A percentile compares a stretch with the other conserved stretches of the same genome.
These are phyloP conservation scores for Melanomma pulvis-pyrius DNA, from an alignment of 495 filamentous ascomycete species.

Conservation along the genomic window DNA sequence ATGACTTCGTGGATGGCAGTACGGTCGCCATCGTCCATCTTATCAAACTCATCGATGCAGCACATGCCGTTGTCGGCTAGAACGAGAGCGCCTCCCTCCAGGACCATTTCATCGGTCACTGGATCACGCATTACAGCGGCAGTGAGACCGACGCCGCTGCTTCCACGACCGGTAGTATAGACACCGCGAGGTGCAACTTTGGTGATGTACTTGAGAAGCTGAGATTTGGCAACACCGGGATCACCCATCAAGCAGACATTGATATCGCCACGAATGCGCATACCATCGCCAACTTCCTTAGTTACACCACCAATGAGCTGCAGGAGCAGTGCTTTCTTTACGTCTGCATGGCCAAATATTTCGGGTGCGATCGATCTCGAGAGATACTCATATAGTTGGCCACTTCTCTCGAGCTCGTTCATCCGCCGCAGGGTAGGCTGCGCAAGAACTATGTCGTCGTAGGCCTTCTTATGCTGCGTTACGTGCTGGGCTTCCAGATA, in stretches of 20 bases:
- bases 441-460: slow-evolving; percentile 82
- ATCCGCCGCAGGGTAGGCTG: slow-evolving; percentile 76
- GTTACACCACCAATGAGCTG: slow-evolving; percentile 95
- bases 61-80: slow-evolving; percentile 97
- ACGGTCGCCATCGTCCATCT: slow-evolving; percentile 96
- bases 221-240: slow-evolving; percentile 98
- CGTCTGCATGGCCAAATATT: slow-evolving; percentile 94
- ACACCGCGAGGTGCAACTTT: slow-evolving; percentile 97
- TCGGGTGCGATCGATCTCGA: slow-evolving; percentile 95
- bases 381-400: slow-evolving; percentile 91
- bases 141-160: slow-evolving; percentile 94
- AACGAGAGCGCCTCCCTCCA: slow-evolving; percentile 94
- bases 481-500: slow-evolving; percentile 95
- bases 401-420: slow-evolving; percentile 74
- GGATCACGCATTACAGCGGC: slow-evolving; percentile 98
- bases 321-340: slow-evolving; percentile 94
- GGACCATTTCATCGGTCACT: slow-evolving; percentile 97
- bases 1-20: slow-evolving; percentile 99
- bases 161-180: slow-evolving; percentile 95
- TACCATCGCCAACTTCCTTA: slow-evolving; percentile 96
- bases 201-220: slow-evolving; percentile 95
- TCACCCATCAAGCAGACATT: slow-evolving; percentile 99
- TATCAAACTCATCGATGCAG: slow-evolving; percentile 99
- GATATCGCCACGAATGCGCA: slow-evolving; percentile 97
- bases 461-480: slow-evolving; percentile 95